phyloP scores from a whole-genome alignment of 768 basidiomycete genomes.

The Vararia minispora region DNA sequence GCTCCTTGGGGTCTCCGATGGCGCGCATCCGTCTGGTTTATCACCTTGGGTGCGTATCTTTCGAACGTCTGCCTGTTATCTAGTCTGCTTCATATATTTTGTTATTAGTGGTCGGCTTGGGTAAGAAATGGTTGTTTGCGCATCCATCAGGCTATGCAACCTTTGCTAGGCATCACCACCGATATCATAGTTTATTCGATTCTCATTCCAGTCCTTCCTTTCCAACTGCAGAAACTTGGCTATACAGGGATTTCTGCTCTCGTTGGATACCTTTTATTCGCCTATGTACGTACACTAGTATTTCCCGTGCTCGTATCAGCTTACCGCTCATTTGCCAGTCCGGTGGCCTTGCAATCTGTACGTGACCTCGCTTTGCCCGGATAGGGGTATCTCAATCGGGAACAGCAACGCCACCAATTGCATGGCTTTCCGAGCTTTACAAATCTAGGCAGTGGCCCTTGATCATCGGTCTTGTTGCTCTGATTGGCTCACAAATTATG shows the following conservation, averaged over 20 bases:
- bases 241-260: conserved; percentile 23
- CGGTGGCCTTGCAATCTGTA: conserved; percentile 22
- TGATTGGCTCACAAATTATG: conserved; percentile 26
- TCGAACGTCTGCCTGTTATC: background rate
- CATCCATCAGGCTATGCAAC: no score
- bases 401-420: conserved; percentile 25
- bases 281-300: conserved; percentile 22
- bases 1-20: conserved; percentile 38
- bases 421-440: conserved; percentile 24
- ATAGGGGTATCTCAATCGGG: background rate
- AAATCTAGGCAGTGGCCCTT: conserved; percentile 22
- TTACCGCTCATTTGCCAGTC: conserved; percentile 16
- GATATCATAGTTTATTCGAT: conserved; percentile 27
- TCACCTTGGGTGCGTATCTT: conserved; percentile 29
- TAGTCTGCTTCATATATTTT: conserved; percentile 2
- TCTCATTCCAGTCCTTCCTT: conserved; percentile 29
- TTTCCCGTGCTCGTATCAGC: background rate
- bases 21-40: conserved; percentile 48
- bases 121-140: conserved; percentile 19
- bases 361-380: conserved; percentile 1
- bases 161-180: conserved; percentile 22
- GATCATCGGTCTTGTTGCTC: conserved; percentile 21
- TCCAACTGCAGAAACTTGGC: conserved; percentile 24
- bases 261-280: conserved; percentile 30
- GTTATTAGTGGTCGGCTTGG: conserved; percentile 34